Evolutionary conservation across 2,329 filamentous ascomycete genomes (phyloP).

Genomic region (Coniochaeta pulveracea): DNA sequence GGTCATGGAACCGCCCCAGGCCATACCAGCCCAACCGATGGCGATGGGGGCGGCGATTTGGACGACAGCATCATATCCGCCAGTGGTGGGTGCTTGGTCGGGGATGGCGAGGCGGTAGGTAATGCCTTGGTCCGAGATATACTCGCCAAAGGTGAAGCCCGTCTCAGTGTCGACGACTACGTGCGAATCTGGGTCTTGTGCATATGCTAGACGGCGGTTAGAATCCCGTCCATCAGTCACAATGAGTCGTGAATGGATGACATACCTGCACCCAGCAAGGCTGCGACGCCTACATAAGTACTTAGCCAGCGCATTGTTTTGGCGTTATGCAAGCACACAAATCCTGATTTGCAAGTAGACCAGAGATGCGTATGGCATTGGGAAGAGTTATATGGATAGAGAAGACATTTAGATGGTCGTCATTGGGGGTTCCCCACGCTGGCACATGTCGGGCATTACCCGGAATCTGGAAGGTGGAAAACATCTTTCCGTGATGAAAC

Average conservation of each 20-base stretch:
- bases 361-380: neutral
- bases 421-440: neutral
- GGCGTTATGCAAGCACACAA: neutral
- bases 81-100: constrained; percentile 15
- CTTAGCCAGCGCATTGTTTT: constrained; percentile 20
- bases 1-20: constrained; percentile 38
- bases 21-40: constrained; percentile 34
- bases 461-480: constrained; percentile 6
- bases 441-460: neutral
- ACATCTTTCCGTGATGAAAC: constrained; percentile 7
- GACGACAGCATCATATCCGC: constrained; percentile 19
- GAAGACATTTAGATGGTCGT: neutral
- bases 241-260: neutral
- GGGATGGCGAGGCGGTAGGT: constrained; percentile 24
- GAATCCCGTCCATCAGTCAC: neutral
- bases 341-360: neutral
- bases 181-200: constrained; percentile 19
- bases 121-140: constrained; percentile 24
- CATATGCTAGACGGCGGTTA: constrained; percentile 6
- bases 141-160: constrained; percentile 30
- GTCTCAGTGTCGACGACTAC: constrained; percentile 23
- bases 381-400: neutral
- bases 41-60: constrained; percentile 30
- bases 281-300: constrained; percentile 14
- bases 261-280: constrained; percentile 20